Conservation (phyloP, 2,329 filamentous ascomycete genomes). For the Diaporthe sp. region DNA sequence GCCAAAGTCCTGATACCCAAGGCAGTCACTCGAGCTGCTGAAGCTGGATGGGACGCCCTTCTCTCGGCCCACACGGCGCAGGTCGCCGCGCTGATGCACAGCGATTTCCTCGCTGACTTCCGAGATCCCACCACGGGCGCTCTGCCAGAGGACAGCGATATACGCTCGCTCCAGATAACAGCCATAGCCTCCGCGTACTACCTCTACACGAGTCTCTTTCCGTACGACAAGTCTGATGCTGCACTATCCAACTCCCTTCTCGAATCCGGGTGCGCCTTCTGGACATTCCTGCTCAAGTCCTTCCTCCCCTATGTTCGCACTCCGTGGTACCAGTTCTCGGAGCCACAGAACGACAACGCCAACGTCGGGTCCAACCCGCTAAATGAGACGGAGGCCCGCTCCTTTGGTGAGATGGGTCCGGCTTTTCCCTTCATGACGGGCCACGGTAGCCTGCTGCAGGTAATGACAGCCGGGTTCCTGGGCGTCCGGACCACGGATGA, state of each 20-base stretch:
- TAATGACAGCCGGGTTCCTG: not conserved
- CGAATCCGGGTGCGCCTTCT: not conserved
- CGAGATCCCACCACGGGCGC: not conserved
- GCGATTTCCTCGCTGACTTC: not conserved
- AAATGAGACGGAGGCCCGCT: no score
- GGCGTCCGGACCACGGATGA: not conserved
- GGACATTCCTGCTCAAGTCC: not conserved
- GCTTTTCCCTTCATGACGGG: not conserved
- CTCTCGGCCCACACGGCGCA: not conserved
- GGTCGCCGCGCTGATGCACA: not conserved
- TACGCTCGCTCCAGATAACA: not conserved
- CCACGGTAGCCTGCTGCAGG: not conserved
- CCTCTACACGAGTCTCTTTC: not conserved
- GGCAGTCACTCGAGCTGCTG: not conserved
- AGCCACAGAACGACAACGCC: not conserved
- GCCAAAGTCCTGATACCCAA: not conserved
- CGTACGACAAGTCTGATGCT: not conserved
- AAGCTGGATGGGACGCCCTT: not conserved
- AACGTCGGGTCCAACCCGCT: not conserved
- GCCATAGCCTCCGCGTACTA: not conserved
- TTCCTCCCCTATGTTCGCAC: not conserved
- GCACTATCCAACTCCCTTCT: no score
- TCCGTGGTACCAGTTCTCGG: not conserved
- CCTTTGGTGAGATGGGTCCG: not conserved
- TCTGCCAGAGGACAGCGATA: not conserved